Percentiles rank a stretch among this genome's conserved stretches.
phyloP scores from a whole-genome alignment of 352 stramenopile genomes.

The Phytopythium cucurbitacearum region DNA sequence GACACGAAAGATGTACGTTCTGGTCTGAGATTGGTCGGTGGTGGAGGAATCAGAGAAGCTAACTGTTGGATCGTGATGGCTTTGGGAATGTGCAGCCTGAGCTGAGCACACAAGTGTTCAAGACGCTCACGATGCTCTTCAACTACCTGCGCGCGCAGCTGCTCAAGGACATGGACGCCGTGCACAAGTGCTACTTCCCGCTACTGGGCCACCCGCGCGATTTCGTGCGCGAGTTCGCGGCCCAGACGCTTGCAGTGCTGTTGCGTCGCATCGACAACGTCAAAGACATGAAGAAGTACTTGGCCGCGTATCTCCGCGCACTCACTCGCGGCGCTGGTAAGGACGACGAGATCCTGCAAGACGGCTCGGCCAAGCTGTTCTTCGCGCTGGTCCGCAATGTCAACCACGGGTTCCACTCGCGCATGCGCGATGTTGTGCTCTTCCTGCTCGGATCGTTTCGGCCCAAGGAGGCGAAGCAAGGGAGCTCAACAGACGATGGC shows the following conservation, averaged over 20 bases:
- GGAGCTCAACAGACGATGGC: slow-evolving; percentile 7
- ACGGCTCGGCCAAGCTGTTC: slow-evolving; percentile 85
- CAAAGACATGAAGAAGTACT: slow-evolving; percentile 80
- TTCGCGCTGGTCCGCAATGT: slow-evolving; percentile 84
- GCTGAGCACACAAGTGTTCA: slow-evolving; percentile 88
- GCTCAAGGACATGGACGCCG: slow-evolving; percentile 84
- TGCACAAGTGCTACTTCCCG: slow-evolving; percentile 89
- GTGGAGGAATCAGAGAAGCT: neutral
- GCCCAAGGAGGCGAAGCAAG: slow-evolving; percentile 24
- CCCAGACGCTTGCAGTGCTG: slow-evolving; percentile 82
- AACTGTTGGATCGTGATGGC: neutral
- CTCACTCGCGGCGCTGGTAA: slow-evolving; percentile 57
- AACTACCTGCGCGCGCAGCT: slow-evolving; percentile 81
- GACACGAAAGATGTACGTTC: slow-evolving; percentile 78
- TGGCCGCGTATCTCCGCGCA: slow-evolving; percentile 71
- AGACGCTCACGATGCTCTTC: slow-evolving; percentile 89
- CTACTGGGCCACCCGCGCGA: slow-evolving; percentile 78
- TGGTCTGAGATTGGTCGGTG: neutral
- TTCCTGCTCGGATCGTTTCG: slow-evolving; percentile 72
- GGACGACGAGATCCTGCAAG: slow-evolving; percentile 62
- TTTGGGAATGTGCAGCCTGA: slow-evolving; percentile 45
- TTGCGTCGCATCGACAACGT: slow-evolving; percentile 69
- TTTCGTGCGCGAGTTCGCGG: slow-evolving; percentile 89
- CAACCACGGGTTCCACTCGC: slow-evolving; percentile 81
- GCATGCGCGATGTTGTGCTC: slow-evolving; percentile 74